Evolutionary conservation across 2,329 filamentous ascomycete genomes (phyloP).

Genomic region (Triangularia setosa): DNA sequence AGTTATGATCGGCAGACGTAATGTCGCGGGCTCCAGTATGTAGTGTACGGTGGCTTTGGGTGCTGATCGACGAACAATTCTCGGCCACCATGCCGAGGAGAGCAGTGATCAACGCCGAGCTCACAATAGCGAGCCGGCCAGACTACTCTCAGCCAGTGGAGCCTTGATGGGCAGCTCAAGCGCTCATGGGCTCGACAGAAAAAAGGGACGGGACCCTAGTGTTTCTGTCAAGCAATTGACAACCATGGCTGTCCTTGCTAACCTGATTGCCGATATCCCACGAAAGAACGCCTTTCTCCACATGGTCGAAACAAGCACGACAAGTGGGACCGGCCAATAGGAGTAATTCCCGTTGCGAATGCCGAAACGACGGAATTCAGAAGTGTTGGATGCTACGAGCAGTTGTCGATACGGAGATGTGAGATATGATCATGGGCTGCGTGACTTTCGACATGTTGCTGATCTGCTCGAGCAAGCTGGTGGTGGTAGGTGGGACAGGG

Average conservation of each 20-base stretch:
- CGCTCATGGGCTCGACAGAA: not conserved
- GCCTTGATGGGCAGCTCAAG: not conserved
- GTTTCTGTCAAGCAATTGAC: not conserved
- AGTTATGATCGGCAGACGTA: not conserved
- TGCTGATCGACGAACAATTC: not conserved
- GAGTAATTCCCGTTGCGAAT: not conserved
- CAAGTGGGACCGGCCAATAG: not conserved
- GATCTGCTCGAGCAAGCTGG: not conserved
- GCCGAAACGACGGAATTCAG: not conserved
- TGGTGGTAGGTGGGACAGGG: too few species aligned
- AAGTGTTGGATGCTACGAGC: not conserved
- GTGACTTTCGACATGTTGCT: not conserved
- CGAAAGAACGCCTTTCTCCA: not conserved
- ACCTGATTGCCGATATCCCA: not conserved
- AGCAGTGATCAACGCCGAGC: not conserved
- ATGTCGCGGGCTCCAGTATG: not conserved
- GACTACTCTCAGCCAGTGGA: not conserved
- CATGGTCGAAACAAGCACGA: not conserved
- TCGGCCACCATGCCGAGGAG: not conserved
- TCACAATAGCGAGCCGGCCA: not conserved
- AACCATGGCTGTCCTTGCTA: not conserved
- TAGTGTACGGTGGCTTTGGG: not conserved
- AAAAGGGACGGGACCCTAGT: not conserved
- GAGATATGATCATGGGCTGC: not conserved
- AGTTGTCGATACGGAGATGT: not conserved